These are phyloP conservation scores for Recurvomyces mirabilis DNA, from an alignment of 495 filamentous ascomycete species.

Conservation along the genomic window DNA sequence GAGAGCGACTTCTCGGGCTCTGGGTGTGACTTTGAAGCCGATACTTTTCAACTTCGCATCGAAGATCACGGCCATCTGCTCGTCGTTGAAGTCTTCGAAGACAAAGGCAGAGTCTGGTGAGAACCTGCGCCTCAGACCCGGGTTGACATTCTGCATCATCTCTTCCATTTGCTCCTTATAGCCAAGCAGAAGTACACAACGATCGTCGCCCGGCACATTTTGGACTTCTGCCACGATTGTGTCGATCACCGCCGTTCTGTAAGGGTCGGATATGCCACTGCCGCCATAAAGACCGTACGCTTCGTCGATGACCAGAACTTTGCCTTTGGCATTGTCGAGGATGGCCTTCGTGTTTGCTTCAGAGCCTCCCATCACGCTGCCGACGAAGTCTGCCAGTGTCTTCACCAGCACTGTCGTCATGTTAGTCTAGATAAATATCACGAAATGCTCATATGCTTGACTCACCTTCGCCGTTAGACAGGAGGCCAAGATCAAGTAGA, in stretches of 20 bases:
- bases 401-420: constrained; percentile 21
- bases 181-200: constrained; percentile 65
- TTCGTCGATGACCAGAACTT: constrained; percentile 26
- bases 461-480: constrained; percentile 26
- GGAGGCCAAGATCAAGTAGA: constrained; percentile 26
- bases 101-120: constrained; percentile 50
- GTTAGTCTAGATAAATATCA: constrained; percentile 2
- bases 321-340: constrained; percentile 16
- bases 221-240: constrained; percentile 82
- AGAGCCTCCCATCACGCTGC: constrained; percentile 16
- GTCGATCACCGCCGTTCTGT: constrained; percentile 49
- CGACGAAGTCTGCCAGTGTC: constrained; percentile 23
- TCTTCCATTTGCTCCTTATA: constrained; percentile 65
- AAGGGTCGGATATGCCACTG: constrained; percentile 1
- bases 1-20: constrained; percentile 37
- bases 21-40: constrained; percentile 34
- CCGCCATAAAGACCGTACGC: constrained; percentile 20
- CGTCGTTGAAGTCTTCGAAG: constrained; percentile 59
- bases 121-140: constrained; percentile 60
- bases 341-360: constrained; percentile 21
- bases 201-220: constrained; percentile 62
- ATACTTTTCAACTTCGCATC: constrained; percentile 43
- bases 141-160: constrained; percentile 76
- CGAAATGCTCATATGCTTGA: not conserved
- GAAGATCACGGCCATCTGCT: constrained; percentile 47